These are phyloP conservation scores for Senna tora DNA, from an alignment of 306 rosid species.

Conservation along the genomic window DNA sequence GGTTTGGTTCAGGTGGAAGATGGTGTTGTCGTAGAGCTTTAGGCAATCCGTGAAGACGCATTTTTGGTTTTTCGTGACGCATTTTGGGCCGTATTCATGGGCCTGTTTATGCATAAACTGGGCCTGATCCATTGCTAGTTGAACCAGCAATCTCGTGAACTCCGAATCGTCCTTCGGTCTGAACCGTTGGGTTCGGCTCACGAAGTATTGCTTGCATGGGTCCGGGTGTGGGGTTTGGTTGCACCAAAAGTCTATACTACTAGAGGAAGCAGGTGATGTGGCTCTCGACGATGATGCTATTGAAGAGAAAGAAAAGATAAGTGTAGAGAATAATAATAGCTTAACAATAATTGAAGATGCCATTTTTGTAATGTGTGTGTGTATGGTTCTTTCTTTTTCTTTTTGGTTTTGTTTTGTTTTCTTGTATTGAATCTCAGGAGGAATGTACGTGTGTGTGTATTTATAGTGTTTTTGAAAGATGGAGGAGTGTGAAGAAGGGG, in stretches of 20 bases:
- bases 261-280: slow-evolving; percentile 21
- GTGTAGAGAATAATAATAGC: slow-evolving; percentile 41
- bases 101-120: slow-evolving; percentile 39
- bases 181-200: slow-evolving; percentile 36
- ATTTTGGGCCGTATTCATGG: slow-evolving; percentile 16
- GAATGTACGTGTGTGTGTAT: not conserved
- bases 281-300: slow-evolving; percentile 42
- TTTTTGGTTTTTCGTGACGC: slow-evolving; percentile 40
- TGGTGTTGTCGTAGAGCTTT: slow-evolving; percentile 62
- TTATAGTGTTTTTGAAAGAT: not conserved
- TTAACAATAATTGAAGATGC: slow-evolving; percentile 40
- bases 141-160: slow-evolving; percentile 50
- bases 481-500: slow-evolving; percentile 38
- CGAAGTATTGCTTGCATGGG: slow-evolving; percentile 63
- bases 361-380: not conserved
- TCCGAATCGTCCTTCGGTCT: slow-evolving; percentile 47
- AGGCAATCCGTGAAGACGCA: slow-evolving; percentile 63
- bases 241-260: slow-evolving; percentile 68
- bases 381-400: not conserved
- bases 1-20: slow-evolving; percentile 69
- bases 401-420: slow-evolving; percentile 1
- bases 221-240: slow-evolving; percentile 71
- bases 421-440: slow-evolving; percentile 24
- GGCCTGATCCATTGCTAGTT: slow-evolving; percentile 59
- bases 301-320: too few relatives aligned